A percentile compares a stretch with the other conserved stretches of the same genome.
These are phyloP conservation scores for Miamiensis avidus DNA, from an alignment of 169 alveolate species.

Conservation along the genomic window DNA sequence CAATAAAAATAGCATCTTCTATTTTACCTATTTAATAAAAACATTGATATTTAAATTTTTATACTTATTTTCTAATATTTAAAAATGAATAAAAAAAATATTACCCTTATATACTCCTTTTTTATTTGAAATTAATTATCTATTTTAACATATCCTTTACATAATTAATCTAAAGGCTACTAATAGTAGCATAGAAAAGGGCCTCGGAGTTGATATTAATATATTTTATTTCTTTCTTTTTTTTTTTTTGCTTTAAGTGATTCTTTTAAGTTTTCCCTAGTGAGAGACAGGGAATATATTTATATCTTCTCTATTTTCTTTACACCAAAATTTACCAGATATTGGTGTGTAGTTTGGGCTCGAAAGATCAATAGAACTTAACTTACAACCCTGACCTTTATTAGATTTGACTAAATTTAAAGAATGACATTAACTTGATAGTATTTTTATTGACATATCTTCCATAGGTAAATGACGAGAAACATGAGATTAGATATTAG, in stretches of 20 bases:
- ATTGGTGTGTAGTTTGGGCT: background rate
- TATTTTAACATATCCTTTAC: background rate
- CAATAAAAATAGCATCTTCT: background rate
- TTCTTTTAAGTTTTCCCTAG: background rate
- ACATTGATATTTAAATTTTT: too few relatives aligned
- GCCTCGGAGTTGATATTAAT: background rate
- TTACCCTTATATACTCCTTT: background rate
- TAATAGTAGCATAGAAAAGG: background rate
- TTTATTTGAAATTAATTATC: background rate
- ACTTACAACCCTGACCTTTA: too few relatives aligned
- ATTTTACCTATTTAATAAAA: background rate
- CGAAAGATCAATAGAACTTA: background rate
- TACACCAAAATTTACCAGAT: background rate
- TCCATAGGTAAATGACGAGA: too few relatives aligned
- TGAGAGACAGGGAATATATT: background rate
- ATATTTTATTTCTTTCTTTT: too few relatives aligned
- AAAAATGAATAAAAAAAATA: too few relatives aligned
- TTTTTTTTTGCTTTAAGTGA: background rate
- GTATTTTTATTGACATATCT: too few relatives aligned
- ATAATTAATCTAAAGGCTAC: background rate
- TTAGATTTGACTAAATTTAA: too few relatives aligned
- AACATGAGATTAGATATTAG: too few relatives aligned
- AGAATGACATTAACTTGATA: too few relatives aligned
- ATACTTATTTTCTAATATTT: too few relatives aligned
- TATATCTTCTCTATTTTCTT: background rate